Conservation (phyloP, 2,329 filamentous ascomycete genomes). For the Metarhizium brunneum region DNA sequence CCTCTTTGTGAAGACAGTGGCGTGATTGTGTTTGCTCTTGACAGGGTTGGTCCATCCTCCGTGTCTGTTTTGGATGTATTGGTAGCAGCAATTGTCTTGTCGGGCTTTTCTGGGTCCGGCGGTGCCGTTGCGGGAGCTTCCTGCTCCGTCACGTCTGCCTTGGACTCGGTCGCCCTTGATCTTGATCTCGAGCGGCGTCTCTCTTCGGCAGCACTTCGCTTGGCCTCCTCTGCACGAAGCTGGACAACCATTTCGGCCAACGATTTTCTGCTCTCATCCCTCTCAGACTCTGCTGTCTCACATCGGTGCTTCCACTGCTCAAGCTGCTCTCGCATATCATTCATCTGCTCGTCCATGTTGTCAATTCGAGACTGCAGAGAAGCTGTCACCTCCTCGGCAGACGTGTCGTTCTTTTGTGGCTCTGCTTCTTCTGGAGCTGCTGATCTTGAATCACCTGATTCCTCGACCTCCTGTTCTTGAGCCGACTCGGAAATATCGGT, state of each 20-base stretch:
- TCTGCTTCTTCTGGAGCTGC: neutral
- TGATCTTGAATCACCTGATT: neutral
- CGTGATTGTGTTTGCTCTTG: slow-evolving; percentile 40
- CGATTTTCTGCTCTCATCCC: slow-evolving; percentile 60
- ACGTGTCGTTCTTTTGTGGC: neutral
- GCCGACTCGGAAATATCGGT: slow-evolving; percentile 12
- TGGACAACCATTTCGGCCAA: slow-evolving; percentile 82
- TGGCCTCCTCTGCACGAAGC: slow-evolving; percentile 59
- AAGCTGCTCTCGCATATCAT: slow-evolving; percentile 69
- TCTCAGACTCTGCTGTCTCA: slow-evolving; percentile 71
- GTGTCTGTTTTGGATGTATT: slow-evolving; percentile 20
- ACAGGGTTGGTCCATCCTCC: slow-evolving; percentile 33
- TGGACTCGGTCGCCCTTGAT: neutral
- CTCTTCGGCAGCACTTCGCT: slow-evolving; percentile 32
- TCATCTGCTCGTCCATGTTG: slow-evolving; percentile 69
- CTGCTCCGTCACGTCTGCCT: slow-evolving; percentile 5
- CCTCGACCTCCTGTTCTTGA: neutral
- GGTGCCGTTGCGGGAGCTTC: neutral
- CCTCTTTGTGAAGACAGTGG: slow-evolving; percentile 30
- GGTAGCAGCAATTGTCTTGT: slow-evolving; percentile 5
- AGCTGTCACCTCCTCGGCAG: slow-evolving; percentile 17
- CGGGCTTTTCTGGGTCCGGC: neutral
- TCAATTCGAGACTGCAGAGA: slow-evolving; percentile 60
- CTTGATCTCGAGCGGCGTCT: slow-evolving; percentile 29
- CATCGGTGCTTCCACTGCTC: slow-evolving; percentile 69